Base-by-base conservation (phyloP, 192 early-diverging fungal species). In the Phlyctochytrium planicorne region DNA sequence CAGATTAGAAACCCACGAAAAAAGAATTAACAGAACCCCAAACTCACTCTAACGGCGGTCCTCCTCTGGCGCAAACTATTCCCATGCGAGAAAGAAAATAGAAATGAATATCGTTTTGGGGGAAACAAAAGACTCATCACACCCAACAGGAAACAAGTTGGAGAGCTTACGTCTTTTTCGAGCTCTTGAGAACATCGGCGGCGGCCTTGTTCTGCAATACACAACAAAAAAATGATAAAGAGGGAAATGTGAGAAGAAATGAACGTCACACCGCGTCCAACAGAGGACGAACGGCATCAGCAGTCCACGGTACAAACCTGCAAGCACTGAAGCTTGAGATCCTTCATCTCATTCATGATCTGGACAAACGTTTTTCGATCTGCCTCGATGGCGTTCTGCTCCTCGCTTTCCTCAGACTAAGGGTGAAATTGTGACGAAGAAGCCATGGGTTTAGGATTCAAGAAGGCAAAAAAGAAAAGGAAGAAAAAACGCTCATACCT, bases 331-430 rank as follows among this genome's bases (percentile, higher is more conserved):
- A 65, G 52, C 59, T 64, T 71, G 30, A 71, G 34, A 29, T 52
- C 62, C 36, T 71, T 71, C 69, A 71, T 71, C 36, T 71, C 69
- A 33, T 71, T 63, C 30, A 71, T 59, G 55, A 71, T 71, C 24
- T 62, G 34, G 63, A 52, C 62, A 36, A 71, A 71, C 10, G 69
- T 71, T 30, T 53, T 71, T 34, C 62, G 69, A 55, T 71, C 69
- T n/a, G 60, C 52, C 47, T 65, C 62, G 27, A 71, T 65, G 14
- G 63, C 52, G 31, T 57, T 65, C 53, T 71, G 62, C 23, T 62
- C 63, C n/a, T 36, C 62, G 2, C 32, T 34, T 37, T 71, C 69
- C 32, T 59, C 69, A 20, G 53, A 17, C 68, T 69, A 33, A 24
- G 61, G 12, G 20, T 14, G 34, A 30, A n/a, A 33, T 12, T 12